These are phyloP conservation scores for Vachellia pachyceras DNA, from an alignment of 306 rosid genomes.

Conservation along the genomic window DNA sequence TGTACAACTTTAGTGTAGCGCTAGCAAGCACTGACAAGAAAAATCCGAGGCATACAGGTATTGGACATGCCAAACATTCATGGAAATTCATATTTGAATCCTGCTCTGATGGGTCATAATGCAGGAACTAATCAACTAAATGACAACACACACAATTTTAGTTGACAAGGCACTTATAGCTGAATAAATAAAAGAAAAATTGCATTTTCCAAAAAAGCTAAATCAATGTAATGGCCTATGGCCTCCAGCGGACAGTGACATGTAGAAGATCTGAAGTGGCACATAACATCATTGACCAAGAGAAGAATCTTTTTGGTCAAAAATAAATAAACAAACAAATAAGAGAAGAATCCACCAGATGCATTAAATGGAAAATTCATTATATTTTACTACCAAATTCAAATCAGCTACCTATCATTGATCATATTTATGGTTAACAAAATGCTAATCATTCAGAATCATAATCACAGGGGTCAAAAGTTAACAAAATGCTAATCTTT, in stretches of 20 bases:
- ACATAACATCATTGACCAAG: background rate
- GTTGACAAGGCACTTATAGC: slow-evolving; percentile 2
- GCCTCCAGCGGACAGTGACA: background rate
- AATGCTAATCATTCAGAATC: slow-evolving; percentile 16
- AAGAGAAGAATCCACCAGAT: slow-evolving; percentile 30
- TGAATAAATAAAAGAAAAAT: slow-evolving; percentile 28
- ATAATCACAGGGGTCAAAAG: background rate
- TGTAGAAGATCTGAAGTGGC: background rate
- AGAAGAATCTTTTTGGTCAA: no score
- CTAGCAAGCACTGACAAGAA: background rate
- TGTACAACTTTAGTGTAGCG: background rate
- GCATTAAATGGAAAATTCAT: slow-evolving; percentile 19
- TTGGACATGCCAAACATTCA: background rate
- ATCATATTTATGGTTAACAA: background rate
- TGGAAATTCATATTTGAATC: background rate
- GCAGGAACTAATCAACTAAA: slow-evolving; percentile 20
- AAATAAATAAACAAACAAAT: background rate
- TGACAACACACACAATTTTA: slow-evolving; percentile 4
- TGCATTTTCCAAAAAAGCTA: slow-evolving; percentile 3
- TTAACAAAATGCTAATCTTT: background rate
- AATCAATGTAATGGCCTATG: slow-evolving; percentile 1
- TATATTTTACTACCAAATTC: background rate
- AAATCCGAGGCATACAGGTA: background rate
- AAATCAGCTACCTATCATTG: background rate
- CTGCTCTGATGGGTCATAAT: background rate